These are phyloP conservation scores for Eucalyptus coolabah DNA, from an alignment of 345 rosid species.

Conservation along the genomic window DNA sequence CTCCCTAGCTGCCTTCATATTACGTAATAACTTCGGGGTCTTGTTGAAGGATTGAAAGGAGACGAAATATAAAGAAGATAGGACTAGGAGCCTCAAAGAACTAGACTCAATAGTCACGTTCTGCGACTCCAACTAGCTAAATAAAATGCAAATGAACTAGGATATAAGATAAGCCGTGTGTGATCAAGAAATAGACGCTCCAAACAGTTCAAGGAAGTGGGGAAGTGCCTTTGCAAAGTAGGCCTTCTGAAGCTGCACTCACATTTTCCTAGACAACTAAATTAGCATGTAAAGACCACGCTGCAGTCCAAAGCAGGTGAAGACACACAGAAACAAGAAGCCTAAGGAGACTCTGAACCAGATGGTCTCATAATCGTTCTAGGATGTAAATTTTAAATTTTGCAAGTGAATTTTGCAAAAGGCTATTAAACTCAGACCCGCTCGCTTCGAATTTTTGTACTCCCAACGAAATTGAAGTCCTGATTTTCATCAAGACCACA, in stretches of 20 bases:
- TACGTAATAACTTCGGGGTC: not conserved
- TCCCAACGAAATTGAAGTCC: not conserved
- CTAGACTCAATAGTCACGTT: not conserved
- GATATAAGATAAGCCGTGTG: not conserved
- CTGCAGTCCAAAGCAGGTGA: not conserved
- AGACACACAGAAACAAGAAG: not conserved
- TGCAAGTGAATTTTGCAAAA: not conserved
- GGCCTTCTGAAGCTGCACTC: not conserved
- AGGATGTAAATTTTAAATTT: not conserved
- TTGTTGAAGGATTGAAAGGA: not conserved
- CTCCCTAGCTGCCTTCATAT: not conserved
- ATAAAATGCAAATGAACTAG: not conserved
- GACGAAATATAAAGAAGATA: not conserved
- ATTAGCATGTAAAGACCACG: not conserved
- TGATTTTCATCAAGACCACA: not conserved
- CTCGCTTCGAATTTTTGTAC: not conserved
- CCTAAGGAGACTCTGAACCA: not conserved
- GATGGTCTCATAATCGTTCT: not conserved
- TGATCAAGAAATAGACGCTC: not conserved
- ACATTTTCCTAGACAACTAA: not conserved
- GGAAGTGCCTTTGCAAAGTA: not conserved
- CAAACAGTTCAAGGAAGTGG: not conserved
- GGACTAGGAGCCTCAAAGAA: not conserved
- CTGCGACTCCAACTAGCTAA: not conserved
- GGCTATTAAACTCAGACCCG: not conserved